A percentile compares a stretch with the other conserved stretches of the same genome.
These are phyloP conservation scores for Cadophora luteo-olivacea DNA, from an alignment of 2,329 filamentous ascomycete species.

Conservation along the genomic window DNA sequence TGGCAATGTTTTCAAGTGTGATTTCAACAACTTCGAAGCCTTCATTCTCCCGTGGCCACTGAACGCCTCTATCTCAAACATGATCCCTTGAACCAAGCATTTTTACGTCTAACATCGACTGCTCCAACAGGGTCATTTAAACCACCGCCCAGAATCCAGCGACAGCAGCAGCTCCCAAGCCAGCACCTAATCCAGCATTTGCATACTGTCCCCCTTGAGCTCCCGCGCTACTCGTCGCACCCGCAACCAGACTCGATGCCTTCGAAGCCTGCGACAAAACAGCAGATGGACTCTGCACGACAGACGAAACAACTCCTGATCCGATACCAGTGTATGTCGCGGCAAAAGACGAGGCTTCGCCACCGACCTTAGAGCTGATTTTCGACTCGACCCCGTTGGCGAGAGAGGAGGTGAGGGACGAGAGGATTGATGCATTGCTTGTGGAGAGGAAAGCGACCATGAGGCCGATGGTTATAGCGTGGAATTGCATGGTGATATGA, in stretches of 20 bases:
- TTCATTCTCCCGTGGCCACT: too few species aligned
- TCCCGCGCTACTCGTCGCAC: conserved; percentile 1
- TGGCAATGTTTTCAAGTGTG: too few species aligned
- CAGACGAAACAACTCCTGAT: neutral
- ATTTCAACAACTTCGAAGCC: too few species aligned
- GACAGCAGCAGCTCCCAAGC: neutral
- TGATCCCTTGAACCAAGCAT: too few species aligned
- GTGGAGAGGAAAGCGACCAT: neutral
- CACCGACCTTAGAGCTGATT: neutral
- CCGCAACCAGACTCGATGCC: conserved; percentile 2
- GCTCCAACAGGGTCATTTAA: too few species aligned
- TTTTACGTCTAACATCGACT: too few species aligned
- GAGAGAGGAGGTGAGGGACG: conserved; percentile 3
- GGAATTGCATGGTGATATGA: neutral
- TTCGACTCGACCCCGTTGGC: conserved; percentile 10
- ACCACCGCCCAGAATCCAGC: neutral
- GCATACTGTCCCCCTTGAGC: neutral
- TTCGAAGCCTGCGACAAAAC: neutral
- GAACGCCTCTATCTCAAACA: too few species aligned
- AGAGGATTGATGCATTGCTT: neutral
- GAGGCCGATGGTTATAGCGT: neutral
- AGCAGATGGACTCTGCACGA: conserved; percentile 5
- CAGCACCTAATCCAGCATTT: neutral
- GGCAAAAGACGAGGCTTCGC: neutral
- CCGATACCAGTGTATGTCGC: conserved; percentile 2